Percentiles rank a stretch among this genome's conserved stretches.
Conservation (phyloP, 1,284 basidiomycete genomes). For the Tilletia setariae region DNA sequence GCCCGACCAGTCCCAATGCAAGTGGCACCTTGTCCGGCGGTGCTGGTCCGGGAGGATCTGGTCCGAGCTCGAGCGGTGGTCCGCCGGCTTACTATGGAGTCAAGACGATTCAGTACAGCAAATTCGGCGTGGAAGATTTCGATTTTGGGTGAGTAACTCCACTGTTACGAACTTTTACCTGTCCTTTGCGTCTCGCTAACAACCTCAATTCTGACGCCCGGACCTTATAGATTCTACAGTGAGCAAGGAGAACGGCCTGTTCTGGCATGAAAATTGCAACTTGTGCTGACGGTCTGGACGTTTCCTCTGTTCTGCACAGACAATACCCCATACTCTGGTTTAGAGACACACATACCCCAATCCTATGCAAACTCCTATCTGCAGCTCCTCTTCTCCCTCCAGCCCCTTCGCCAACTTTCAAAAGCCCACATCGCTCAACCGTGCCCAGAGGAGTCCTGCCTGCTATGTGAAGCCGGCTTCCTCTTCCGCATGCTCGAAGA, state of each 20-base stretch:
- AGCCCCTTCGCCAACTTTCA: conserved; percentile 74
- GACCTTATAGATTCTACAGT: conserved; percentile 51
- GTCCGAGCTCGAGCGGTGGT: conserved; percentile 20
- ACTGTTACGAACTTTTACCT: conserved; percentile 60
- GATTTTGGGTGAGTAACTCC: conserved; percentile 68
- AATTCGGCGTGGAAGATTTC: conserved; percentile 98
- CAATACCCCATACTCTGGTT: conserved; percentile 74
- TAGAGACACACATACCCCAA: conserved; percentile 95
- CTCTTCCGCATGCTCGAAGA: conserved; percentile 93
- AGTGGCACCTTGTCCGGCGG: too few relatives aligned
- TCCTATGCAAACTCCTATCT: conserved; percentile 93
- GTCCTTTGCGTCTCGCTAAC: too few relatives aligned
- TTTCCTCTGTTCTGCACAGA: conserved; percentile 57
- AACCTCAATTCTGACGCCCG: too few relatives aligned
- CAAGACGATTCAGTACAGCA: conserved; percentile 96
- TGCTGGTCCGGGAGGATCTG: not conserved
- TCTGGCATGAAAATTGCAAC: not conserved
- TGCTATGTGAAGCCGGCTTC: conserved; percentile 94
- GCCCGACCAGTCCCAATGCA: not conserved
- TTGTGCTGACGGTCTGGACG: too few relatives aligned
- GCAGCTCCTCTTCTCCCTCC: conserved; percentile 81
- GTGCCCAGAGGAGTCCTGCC: conserved; percentile 82
- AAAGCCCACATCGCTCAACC: conserved; percentile 78
- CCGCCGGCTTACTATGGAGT: conserved; percentile 82
- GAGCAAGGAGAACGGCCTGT: conserved; percentile 12